Percentiles rank a stretch among this genome's conserved stretches.
phyloP scores from a whole-genome alignment of 2,329 filamentous ascomycete genomes.

The Fusarium drepaniforme region DNA sequence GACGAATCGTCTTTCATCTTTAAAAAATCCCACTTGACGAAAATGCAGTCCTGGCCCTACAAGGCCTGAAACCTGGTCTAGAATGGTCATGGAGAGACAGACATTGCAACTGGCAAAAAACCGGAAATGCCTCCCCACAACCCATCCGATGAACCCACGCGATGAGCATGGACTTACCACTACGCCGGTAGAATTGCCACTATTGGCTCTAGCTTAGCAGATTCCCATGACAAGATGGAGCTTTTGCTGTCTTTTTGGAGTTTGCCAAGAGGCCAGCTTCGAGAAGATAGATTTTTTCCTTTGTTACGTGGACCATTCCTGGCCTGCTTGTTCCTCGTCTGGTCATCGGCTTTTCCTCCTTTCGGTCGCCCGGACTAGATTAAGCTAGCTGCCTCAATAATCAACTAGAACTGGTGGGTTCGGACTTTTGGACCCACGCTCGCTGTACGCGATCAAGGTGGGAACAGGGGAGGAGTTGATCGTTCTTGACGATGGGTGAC shows the following conservation, averaged over 20 bases:
- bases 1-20: background rate
- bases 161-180: background rate
- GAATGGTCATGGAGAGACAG: background rate
- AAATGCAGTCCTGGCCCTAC: background rate
- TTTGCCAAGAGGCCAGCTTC: conserved; percentile 4
- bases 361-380: background rate
- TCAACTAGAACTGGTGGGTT: background rate
- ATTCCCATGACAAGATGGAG: background rate
- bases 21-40: background rate
- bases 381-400: background rate
- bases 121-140: background rate
- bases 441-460: background rate
- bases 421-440: background rate
- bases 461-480: background rate
- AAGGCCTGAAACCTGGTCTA: background rate
- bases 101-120: background rate
- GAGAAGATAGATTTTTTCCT: background rate
- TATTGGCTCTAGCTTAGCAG: background rate
- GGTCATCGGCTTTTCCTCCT: background rate
- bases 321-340: background rate
- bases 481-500: background rate
- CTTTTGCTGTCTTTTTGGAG: background rate
- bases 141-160: background rate
- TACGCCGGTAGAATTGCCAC: background rate
- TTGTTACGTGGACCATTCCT: background rate